A percentile compares a stretch with the other conserved stretches of the same genome.
Evolutionary conservation across 306 rosid species (phyloP).

Genomic region (Cicer yamashitae): DNA sequence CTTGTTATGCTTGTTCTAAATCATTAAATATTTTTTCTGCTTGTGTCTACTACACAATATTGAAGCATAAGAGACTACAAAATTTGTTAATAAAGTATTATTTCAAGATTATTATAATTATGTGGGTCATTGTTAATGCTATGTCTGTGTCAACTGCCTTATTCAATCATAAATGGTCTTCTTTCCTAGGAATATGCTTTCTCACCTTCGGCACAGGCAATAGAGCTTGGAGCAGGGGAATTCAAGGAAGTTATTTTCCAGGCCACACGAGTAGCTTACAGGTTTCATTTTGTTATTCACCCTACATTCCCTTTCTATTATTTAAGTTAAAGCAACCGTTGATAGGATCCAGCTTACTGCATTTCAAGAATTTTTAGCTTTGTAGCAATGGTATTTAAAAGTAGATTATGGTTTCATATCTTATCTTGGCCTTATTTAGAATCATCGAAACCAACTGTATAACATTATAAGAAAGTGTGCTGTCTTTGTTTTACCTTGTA

Average conservation of each 20-base stretch:
- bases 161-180: conserved; percentile 30
- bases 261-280: conserved; percentile 98
- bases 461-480: background rate
- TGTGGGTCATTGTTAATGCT: conserved; percentile 37
- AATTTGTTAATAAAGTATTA: conserved; percentile 31
- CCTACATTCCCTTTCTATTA: conserved; percentile 13
- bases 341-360: conserved; percentile 17
- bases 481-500: background rate
- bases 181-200: conserved; percentile 82
- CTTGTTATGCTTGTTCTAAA: conserved; percentile 20
- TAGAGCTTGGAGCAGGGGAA: conserved; percentile 95
- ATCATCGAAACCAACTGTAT: conserved; percentile 18
- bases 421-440: conserved; percentile 28
- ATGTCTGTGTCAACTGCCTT: conserved; percentile 38
- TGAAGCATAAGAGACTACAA: conserved; percentile 27
- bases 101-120: conserved; percentile 25
- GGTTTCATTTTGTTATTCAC: conserved; percentile 57
- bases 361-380: conserved; percentile 20
- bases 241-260: conserved; percentile 78
- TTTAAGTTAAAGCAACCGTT: conserved; percentile 30
- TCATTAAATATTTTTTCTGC: conserved; percentile 39
- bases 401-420: conserved; percentile 32
- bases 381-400: background rate
- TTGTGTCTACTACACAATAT: background rate
- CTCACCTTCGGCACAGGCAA: conserved; percentile 87